Percentiles rank a stretch among this genome's conserved stretches.
Conservation (phyloP, 1,139 yeast genomes). For the Maudiozyma humilis region DNA sequence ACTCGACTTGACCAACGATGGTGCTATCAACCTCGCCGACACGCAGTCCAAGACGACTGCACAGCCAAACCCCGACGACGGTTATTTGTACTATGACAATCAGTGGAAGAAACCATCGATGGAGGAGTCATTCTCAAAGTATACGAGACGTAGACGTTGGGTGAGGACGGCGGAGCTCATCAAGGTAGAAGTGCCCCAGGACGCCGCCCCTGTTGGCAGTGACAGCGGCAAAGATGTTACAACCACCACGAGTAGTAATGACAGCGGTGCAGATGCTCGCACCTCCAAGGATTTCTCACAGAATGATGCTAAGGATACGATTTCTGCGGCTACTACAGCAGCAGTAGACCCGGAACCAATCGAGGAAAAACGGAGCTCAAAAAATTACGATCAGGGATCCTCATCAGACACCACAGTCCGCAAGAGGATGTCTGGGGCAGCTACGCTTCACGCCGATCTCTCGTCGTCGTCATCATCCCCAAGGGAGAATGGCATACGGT, state of each 20-base stretch:
- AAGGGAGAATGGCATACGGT: slow-evolving; percentile 1
- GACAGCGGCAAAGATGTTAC: background rate
- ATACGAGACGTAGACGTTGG: slow-evolving; percentile 94
- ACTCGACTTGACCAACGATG: slow-evolving; percentile 82
- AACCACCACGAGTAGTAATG: background rate
- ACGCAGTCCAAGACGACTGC: slow-evolving; percentile 67
- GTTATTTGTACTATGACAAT: slow-evolving; percentile 81
- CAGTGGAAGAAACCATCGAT: slow-evolving; percentile 90
- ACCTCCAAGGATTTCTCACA: background rate
- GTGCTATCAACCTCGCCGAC: slow-evolving; percentile 64
- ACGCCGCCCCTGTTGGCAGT: background rate
- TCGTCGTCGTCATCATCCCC: background rate
- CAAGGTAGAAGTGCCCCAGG: slow-evolving; percentile 14
- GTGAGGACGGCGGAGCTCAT: slow-evolving; percentile 86
- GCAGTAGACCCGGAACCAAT: background rate
- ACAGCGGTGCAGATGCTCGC: background rate
- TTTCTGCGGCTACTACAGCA: background rate
- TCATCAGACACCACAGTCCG: slow-evolving; percentile 1
- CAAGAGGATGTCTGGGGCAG: slow-evolving; percentile 2
- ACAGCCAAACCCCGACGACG: slow-evolving; percentile 75
- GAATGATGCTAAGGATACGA: background rate
- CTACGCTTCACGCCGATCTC: background rate
- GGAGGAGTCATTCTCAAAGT: slow-evolving; percentile 82
- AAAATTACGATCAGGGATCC: slow-evolving; percentile 4
- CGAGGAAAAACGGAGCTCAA: background rate